Base-by-base conservation (phyloP, 2,329 filamentous ascomycete species). In the Chrysoporthe puriensis region DNA sequence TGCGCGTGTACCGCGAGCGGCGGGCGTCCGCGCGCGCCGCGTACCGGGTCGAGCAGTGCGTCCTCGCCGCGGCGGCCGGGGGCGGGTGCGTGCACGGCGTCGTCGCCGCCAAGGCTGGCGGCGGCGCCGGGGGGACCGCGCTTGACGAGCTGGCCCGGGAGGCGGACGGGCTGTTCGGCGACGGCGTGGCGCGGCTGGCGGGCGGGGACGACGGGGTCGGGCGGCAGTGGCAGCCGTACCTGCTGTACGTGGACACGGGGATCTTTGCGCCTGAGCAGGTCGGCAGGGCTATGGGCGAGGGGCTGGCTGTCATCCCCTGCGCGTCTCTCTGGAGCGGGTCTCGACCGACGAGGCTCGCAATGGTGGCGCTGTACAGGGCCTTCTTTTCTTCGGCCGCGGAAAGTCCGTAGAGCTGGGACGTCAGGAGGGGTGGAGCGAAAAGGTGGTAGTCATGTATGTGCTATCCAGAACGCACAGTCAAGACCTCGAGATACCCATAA, bases 231-330 rank as follows among this genome's bases (percentile, higher is more conserved):
- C 36, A 11, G 13, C 71, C 75, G 1, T 77, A 77, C 59, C 69
- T 77, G 4, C 71, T 71, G 26, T 78, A 77, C 44, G 73, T 72
- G 0, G 72, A 71, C 40, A 52, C 58, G 14, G 43, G 46, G 4
- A 32, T 66, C 16, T 66, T 66, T 46, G 21, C 26, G 26, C 14
- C 21, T 3, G 66, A 56, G 5, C 58, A 68, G 63, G 48, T 70
- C 13, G 44, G 44, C 14, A 18, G 34, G 48, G 60, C 57, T 42
- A 36, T 70, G 43, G 32, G 56, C 40, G 21, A 21, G 26, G 68
- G 63, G 2, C 14, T 68, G 42, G 46, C 63, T 32, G 62, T 48
- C 16, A 50, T 70, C 13, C 66, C 69, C 14, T 70, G 69, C 42
- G 63, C 64, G 36, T 69, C 69, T 2, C 63, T 70, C 14, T 64